A percentile compares a stretch with the other conserved stretches of the same genome.
phyloP scores from a whole-genome alignment of 805 yeast species.

The Candida parachauliodes region DNA sequence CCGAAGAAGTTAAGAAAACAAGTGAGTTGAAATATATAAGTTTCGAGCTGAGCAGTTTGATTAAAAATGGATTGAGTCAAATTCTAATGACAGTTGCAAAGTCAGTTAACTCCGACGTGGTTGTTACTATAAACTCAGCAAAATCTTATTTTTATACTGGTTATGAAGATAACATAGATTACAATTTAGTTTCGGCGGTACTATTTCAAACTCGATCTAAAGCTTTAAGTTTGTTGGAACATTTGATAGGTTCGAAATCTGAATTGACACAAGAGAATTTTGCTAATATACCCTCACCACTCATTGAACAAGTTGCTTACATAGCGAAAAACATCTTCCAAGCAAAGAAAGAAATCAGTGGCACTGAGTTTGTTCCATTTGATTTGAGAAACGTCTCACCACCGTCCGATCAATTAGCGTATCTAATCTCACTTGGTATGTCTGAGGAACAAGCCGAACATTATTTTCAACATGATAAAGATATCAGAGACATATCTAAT shows the following conservation, averaged over 20 bases:
- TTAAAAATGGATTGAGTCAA: conserved; percentile 42
- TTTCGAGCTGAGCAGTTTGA: conserved; percentile 31
- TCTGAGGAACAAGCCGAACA: conserved; percentile 22
- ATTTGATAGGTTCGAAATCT: conserved; percentile 22
- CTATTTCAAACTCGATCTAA: conserved; percentile 40
- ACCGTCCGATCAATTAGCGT: conserved; percentile 26
- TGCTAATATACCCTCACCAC: conserved; percentile 27
- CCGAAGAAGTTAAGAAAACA: conserved; percentile 15
- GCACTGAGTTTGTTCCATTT: conserved; percentile 31
- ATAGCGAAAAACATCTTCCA: conserved; percentile 42
- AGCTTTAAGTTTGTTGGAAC: conserved; percentile 36
- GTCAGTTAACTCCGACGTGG: conserved; percentile 34
- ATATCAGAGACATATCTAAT: conserved; percentile 12
- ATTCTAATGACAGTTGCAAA: conserved; percentile 45
- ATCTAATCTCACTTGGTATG: conserved; percentile 22
- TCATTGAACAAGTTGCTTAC: conserved; percentile 45
- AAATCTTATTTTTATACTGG: conserved; percentile 21
- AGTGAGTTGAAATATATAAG: conserved; percentile 29
- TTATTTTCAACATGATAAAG: conserved; percentile 22
- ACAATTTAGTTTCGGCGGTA: conserved; percentile 21
- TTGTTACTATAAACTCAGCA: conserved; percentile 37
- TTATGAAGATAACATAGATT: conserved; percentile 15
- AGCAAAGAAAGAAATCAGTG: conserved; percentile 31
- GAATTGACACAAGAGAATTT: conserved; percentile 13
- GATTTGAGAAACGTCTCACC: conserved; percentile 37